phyloP scores from a whole-genome alignment of 208 protist species.

The Histomonas meleagridis region DNA sequence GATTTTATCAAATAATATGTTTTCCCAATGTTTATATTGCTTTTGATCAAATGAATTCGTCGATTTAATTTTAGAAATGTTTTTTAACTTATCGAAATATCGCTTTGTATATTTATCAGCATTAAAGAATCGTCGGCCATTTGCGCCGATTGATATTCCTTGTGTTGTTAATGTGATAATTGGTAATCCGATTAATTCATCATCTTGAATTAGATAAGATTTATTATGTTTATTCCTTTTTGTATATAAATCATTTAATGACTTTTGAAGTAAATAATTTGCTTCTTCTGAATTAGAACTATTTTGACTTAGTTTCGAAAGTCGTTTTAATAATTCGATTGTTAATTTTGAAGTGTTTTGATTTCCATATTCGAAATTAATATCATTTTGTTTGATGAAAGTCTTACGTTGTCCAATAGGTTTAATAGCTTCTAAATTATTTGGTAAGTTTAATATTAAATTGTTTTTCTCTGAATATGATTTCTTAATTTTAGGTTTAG shows the following conservation, averaged over 20 bases:
- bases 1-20: too few species aligned
- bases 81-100: too few species aligned
- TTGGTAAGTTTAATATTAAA: not conserved
- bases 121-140: not conserved
- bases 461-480: not conserved
- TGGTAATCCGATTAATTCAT: not conserved
- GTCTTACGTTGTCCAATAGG: too few species aligned
- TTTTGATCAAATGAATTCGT: too few species aligned
- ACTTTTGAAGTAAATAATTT: not conserved
- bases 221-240: not conserved
- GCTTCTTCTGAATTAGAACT: not conserved
- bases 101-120: too few species aligned
- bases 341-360: not conserved
- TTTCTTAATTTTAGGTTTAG: not conserved
- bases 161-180: not conserved
- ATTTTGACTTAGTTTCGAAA: not conserved
- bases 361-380: constrained; percentile 1
- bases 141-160: not conserved
- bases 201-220: not conserved
- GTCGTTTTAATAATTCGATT: not conserved
- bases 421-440: not conserved
- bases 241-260: not conserved
- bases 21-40: too few species aligned
- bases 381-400: too few species aligned
- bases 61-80: too few species aligned